Evolutionary conservation across 164 flowering plant genomes (phyloP), one percentile per base, ranked within the genome.

Genomic region (Stephania cephalantha): DNA sequence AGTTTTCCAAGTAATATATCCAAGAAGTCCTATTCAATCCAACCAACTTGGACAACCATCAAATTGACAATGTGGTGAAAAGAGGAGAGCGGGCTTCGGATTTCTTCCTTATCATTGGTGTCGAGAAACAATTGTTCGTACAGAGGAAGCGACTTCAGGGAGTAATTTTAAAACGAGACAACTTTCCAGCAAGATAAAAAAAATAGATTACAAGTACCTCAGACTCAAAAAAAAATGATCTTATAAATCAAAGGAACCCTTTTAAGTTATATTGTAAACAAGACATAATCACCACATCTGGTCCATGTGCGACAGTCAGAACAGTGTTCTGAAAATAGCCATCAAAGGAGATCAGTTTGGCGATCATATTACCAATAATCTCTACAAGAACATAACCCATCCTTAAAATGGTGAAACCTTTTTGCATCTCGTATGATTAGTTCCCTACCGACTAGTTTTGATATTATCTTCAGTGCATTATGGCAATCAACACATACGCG

Each of bases 401-500:
- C 85, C 74, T 79, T 78, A 73, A 88, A 82, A 79, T 88, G 91
- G 70, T 88, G 91, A 76, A 86, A 88, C 67, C 91, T 78, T 78
- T 88, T 88, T n/a, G 87, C 86, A 82, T 88, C 90, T 66, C 90
- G 81, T 9, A 80, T 82, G 53, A 88, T 81, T 25, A 88, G 75
- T 75, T 82, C 82, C 73, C 90, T 79, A 20, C 91, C 90, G 64
- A 86, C 84, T 20, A 88, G 70, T 67, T 85, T 85, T 25, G 90
- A 85, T 22, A 84, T 79, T 69, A 88, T 79, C 78, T 88, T 88
- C 66, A 86, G 31, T 50, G 87, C 88, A 78, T 75, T 84, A 66
- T 88, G 91, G 79, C 91, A 88, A 79, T 88, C 95, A 53, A 81
- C 87, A 79, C 95, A 89, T 31, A 86, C 82, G 70, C 90, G 85